phyloP scores from a whole-genome alignment of 164 flowering plant species.

The grape (Vitis vinifera) region DNA sequence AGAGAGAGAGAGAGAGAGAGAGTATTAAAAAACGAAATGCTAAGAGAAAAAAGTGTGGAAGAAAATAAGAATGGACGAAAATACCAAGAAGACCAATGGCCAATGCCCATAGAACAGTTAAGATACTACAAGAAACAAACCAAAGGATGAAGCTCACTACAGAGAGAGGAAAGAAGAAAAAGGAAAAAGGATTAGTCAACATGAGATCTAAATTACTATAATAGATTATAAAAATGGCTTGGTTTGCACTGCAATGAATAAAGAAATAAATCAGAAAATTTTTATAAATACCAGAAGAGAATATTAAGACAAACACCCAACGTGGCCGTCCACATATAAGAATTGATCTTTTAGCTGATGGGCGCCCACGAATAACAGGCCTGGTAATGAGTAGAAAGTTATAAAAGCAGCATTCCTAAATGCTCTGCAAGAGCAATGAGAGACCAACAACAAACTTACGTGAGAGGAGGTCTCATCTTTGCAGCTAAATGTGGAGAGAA shows the following conservation, averaged over 20 bases:
- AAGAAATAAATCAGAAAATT: not conserved
- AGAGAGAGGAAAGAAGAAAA: constrained; percentile 6
- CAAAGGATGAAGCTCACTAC: constrained; percentile 78
- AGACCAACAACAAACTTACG: constrained; percentile 44
- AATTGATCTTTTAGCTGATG: constrained; percentile 84
- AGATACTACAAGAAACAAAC: constrained; percentile 82
- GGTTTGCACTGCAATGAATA: not conserved
- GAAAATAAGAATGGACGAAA: not conserved
- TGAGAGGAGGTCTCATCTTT: constrained; percentile 92
- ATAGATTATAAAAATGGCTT: no score
- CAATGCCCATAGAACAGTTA: constrained; percentile 77
- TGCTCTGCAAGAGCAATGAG: not conserved
- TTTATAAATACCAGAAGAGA: constrained; percentile 52
- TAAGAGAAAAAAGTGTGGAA: not conserved
- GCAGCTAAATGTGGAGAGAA: constrained; percentile 97
- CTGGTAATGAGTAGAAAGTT: constrained; percentile 32
- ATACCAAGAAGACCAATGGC: constrained; percentile 83
- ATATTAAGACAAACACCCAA: constrained; percentile 76
- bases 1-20: constrained; percentile 1
- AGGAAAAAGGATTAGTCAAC: constrained; percentile 3
- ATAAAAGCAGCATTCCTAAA: constrained; percentile 6
- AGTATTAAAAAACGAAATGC: not conserved
- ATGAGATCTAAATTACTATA: not conserved
- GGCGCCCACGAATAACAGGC: constrained; percentile 98
- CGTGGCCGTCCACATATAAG: constrained; percentile 94